These are phyloP conservation scores for Salix purpurea DNA, from an alignment of 345 rosid genomes.

Conservation along the genomic window DNA sequence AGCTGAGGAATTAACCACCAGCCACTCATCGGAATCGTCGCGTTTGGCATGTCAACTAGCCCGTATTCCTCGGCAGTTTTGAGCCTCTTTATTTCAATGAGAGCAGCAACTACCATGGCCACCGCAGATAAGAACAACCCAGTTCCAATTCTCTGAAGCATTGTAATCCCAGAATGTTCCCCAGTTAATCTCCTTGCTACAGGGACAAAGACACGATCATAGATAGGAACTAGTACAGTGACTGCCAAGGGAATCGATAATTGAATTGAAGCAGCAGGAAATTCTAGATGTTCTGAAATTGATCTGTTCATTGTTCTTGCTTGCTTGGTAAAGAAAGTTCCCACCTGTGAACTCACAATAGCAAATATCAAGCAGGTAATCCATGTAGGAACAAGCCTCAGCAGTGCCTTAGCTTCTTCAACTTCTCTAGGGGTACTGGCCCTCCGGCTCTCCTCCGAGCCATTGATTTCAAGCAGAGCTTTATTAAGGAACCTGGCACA, in stretches of 20 bases:
- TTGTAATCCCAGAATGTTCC: slow-evolving; percentile 15
- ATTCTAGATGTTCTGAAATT: slow-evolving; percentile 2
- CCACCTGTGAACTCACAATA: slow-evolving; percentile 9
- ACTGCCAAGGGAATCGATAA: slow-evolving; percentile 4
- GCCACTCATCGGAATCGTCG: not conserved
- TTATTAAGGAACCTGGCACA: not conserved
- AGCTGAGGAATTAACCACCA: slow-evolving; percentile 5
- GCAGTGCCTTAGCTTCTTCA: not conserved
- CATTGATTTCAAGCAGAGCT: not conserved
- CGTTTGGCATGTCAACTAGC: not conserved
- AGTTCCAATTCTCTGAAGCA: slow-evolving; percentile 23
- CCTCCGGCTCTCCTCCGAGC: not conserved
- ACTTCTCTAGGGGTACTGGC: not conserved
- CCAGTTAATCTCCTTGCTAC: slow-evolving; percentile 8
- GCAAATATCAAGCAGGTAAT: slow-evolving; percentile 13
- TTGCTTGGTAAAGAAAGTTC: slow-evolving; percentile 27
- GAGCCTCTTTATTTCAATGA: not conserved
- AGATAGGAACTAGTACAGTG: slow-evolving; percentile 7
- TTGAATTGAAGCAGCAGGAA: slow-evolving; percentile 24
- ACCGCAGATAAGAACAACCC: slow-evolving; percentile 13
- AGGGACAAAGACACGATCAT: slow-evolving; percentile 22
- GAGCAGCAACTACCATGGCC: slow-evolving; percentile 13
- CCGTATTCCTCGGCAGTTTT: not conserved
- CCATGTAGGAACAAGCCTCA: slow-evolving; percentile 19
- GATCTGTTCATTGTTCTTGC: slow-evolving; percentile 23